These are phyloP conservation scores for Wallacemonas sp. DNA, from an alignment of 208 protist species.

Conservation along the genomic window DNA sequence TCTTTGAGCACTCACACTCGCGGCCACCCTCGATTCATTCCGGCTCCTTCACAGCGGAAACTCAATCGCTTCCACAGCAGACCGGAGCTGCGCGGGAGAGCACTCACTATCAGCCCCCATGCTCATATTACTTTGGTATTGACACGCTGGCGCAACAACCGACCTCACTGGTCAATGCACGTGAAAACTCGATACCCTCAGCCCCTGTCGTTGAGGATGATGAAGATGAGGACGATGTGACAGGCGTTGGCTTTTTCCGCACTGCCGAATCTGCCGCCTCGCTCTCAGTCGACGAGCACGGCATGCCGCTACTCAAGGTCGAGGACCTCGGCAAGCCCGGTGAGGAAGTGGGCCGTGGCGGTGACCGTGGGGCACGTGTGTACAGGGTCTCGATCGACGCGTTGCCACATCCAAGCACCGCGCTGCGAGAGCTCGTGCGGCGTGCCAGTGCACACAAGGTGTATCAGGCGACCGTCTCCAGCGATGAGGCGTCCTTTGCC, in stretches of 20 bases:
- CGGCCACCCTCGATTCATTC: conserved; percentile 3
- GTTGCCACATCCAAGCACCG: not conserved
- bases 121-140: conserved; percentile 2
- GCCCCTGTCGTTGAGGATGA: conserved; percentile 15
- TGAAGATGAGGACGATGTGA: conserved; percentile 10
- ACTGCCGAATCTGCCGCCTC: no score
- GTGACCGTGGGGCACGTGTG: conserved; percentile 70
- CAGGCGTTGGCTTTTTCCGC: no score
- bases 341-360: conserved; percentile 62
- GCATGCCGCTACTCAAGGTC: conserved; percentile 10
- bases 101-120: not conserved
- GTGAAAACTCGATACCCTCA: not conserved
- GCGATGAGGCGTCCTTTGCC: conserved; percentile 31
- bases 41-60: no score
- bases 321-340: conserved; percentile 22
- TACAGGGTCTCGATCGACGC: conserved; percentile 35
- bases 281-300: not conserved
- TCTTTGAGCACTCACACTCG: not conserved
- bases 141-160: not conserved
- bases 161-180: not conserved
- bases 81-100: not conserved
- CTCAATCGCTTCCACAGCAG: no score
- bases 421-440: not conserved
- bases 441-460: conserved; percentile 36
- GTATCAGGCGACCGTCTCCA: conserved; percentile 33